Percentiles rank a stretch among this genome's conserved stretches.
Evolutionary conservation across 2,329 filamentous ascomycete species (phyloP).

Genomic region (Alternaria sp.): DNA sequence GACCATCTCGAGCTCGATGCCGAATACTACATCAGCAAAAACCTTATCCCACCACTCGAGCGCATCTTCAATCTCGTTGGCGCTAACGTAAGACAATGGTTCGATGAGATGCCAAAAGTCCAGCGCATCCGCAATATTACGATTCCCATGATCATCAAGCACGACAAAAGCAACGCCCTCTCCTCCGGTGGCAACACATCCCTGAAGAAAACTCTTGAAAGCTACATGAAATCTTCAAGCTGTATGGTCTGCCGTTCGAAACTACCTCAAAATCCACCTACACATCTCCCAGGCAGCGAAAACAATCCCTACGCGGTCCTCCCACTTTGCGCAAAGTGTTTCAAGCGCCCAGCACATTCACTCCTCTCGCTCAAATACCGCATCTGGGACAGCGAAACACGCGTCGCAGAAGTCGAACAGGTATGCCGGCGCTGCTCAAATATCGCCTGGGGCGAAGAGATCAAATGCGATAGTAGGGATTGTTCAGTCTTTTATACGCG

Average conservation of each 20-base stretch:
- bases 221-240: slow-evolving; percentile 82
- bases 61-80: slow-evolving; percentile 96
- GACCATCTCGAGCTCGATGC: slow-evolving; percentile 83
- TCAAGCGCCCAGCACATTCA: slow-evolving; percentile 62
- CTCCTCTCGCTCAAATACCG: slow-evolving; percentile 68
- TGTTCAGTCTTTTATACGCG: slow-evolving; percentile 91
- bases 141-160: slow-evolving; percentile 24
- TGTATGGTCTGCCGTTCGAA: slow-evolving; percentile 78
- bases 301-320: slow-evolving; percentile 31
- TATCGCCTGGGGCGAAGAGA: slow-evolving; percentile 73
- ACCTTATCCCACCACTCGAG: slow-evolving; percentile 91
- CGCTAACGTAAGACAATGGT: slow-evolving; percentile 89
- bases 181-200: slow-evolving; percentile 31
- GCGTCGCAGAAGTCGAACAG: slow-evolving; percentile 67
- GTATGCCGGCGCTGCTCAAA: slow-evolving; percentile 84
- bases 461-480: slow-evolving; percentile 88
- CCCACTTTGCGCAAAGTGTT: slow-evolving; percentile 67
- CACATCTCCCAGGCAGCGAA: slow-evolving; percentile 18
- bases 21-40: slow-evolving; percentile 97
- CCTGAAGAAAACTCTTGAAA: slow-evolving; percentile 80
- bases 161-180: slow-evolving; percentile 7
- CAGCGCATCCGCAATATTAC: slow-evolving; percentile 73
- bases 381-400: slow-evolving; percentile 68
- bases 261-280: slow-evolving; percentile 49
- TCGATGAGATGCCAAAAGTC: slow-evolving; percentile 94